phyloP scores from a whole-genome alignment of 208 protist species.

The Leishmania mexicana region DNA sequence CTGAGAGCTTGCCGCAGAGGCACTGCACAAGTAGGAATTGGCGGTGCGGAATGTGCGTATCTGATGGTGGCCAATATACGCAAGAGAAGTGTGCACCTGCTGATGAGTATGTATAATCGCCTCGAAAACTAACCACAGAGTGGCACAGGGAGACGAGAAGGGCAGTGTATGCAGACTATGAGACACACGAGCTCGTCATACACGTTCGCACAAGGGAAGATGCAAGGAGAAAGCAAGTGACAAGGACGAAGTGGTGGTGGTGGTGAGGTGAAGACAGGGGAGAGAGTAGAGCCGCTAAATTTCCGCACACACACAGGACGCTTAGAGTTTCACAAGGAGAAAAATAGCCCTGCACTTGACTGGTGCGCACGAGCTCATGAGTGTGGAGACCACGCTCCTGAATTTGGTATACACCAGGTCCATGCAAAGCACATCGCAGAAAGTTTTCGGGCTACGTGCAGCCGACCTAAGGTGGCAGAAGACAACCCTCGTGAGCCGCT shows the following conservation, averaged over 20 bases:
- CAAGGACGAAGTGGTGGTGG: background rate
- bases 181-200: background rate
- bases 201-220: background rate
- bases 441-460: background rate
- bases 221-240: background rate
- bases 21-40: background rate
- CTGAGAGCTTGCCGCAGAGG: background rate
- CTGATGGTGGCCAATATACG: background rate
- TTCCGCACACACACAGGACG: too few species aligned
- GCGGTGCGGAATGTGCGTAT: background rate
- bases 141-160: constrained; percentile 1
- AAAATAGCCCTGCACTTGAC: background rate
- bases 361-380: background rate
- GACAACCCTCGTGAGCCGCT: background rate
- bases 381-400: background rate
- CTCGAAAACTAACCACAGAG: background rate
- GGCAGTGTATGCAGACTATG: background rate
- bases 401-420: background rate
- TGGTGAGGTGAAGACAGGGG: background rate
- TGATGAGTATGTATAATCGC: background rate
- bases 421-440: background rate
- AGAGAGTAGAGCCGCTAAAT: background rate
- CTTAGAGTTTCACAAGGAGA: background rate
- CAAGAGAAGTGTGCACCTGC: background rate
- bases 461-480: background rate